Base-by-base conservation (phyloP, 2,329 filamentous ascomycete species). In the Tolypocladium cylindrosporum region DNA sequence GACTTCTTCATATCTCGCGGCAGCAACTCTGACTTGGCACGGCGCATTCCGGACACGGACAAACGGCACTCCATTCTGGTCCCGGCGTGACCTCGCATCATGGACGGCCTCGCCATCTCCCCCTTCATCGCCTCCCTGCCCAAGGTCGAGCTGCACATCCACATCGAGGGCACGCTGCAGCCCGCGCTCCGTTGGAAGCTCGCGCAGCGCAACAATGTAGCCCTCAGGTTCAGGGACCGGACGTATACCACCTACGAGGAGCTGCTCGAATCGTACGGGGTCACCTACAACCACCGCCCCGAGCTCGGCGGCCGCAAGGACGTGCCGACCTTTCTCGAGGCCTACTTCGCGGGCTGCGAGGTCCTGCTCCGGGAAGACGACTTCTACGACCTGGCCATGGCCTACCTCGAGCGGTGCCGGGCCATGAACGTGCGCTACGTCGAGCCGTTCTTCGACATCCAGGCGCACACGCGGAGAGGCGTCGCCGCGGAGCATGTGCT, bases 81-180 rank as follows among this genome's bases (percentile, higher is more conserved):
- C 48, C 48, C 2, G 27, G 14, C 52, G 27, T 31, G 16, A 16
- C 13, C 13, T 55, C 40, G 24, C 58, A 61, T 8, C 31, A 71
- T 71, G 69, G 65, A 70, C 58, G 62, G 64, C 55, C 64, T 71
- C 11, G 59, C 59, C 24, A 63, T 72, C 37, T 70, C 67, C 41
- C 66, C 74, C 41, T 86, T 89, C 68, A 78, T 91, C 24, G 72
- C 75, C 54, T 78, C 78, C 51, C 79, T 91, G 45, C 88, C 88
- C 62, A 91, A 91, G 76, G 89, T 86, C 73, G 88, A 92, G 70
- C 88, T 91, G 67, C 89, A 91, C 72, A 81, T 91, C 59, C 88
- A 91, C 69, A 78, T 92, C 37, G 88, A 91, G 71, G 89, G 88
- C 59, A 85, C 86, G 11, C 78, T 91, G 36, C 83, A 84, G 31